These are phyloP conservation scores for Auricularia auricula-judae DNA, from an alignment of 768 basidiomycete species.

Conservation along the genomic window DNA sequence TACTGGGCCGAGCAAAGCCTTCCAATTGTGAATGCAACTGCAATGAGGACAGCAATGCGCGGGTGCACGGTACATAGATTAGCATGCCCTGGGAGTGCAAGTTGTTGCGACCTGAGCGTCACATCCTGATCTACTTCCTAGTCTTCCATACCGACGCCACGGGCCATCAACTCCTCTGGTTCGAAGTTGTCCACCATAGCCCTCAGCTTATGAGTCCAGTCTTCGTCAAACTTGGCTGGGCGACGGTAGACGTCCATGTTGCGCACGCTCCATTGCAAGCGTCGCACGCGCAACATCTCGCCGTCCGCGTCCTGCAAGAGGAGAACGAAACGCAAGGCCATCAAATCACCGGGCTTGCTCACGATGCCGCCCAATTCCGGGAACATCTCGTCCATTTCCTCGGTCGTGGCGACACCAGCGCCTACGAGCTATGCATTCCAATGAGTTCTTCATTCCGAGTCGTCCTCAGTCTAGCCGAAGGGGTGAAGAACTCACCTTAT, in stretches of 20 bases:
- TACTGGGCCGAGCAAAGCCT: too few relatives aligned
- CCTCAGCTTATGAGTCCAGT: too few relatives aligned
- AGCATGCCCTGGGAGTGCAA: too few relatives aligned
- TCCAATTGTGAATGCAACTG: too few relatives aligned
- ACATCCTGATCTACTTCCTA: too few relatives aligned
- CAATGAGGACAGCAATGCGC: too few relatives aligned
- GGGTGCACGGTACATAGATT: too few relatives aligned
- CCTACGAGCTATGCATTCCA: not conserved
- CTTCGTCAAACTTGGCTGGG: too few relatives aligned
- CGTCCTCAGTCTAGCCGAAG: not conserved
- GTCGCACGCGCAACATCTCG: not conserved
- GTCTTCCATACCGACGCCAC: too few relatives aligned
- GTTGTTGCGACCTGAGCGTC: too few relatives aligned
- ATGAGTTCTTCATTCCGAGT: not conserved
- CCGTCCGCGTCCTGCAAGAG: not conserved
- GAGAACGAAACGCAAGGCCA: not conserved
- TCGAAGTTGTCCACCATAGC: too few relatives aligned
- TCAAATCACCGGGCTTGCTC: not conserved
- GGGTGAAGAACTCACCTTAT: not conserved
- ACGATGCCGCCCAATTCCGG: not conserved
- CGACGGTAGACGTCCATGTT: not conserved
- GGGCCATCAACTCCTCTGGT: too few relatives aligned
- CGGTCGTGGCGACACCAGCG: not conserved
- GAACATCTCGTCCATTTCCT: not conserved
- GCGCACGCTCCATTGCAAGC: not conserved